Conservation (phyloP, 2,329 filamentous ascomycete species). For the Xylaria sp. region DNA sequence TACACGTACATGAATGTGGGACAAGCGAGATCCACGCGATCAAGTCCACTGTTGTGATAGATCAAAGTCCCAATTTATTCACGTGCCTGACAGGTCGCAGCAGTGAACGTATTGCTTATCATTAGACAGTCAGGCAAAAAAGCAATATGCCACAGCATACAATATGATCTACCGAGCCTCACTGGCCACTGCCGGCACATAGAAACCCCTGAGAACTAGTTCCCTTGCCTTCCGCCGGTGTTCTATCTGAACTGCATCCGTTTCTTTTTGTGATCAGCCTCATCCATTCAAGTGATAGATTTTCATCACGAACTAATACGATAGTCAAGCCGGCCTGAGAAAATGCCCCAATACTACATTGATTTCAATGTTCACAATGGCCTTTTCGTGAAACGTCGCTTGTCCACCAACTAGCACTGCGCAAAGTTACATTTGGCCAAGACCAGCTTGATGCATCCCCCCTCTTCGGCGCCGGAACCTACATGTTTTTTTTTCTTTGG, state of each 20-base stretch:
- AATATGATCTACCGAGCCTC: conserved; percentile 19
- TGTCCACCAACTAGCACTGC: conserved; percentile 15
- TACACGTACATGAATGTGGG: conserved; percentile 9
- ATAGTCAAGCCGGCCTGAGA: conserved; percentile 5
- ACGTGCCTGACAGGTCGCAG: conserved; percentile 30
- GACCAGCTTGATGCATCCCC: conserved; percentile 24
- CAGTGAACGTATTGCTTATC: not conserved
- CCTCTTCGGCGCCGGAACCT: conserved; percentile 31
- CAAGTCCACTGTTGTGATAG: conserved; percentile 8
- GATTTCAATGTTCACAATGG: conserved; percentile 6
- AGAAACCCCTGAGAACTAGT: conserved; percentile 12
- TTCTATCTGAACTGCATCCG: conserved; percentile 2
- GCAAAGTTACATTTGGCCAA: conserved; percentile 21
- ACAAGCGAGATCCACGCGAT: conserved; percentile 19
- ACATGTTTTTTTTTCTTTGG: conserved; percentile 26
- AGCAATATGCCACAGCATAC: conserved; percentile 21
- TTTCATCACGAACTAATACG: conserved; percentile 26
- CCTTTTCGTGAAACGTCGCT: conserved; percentile 26
- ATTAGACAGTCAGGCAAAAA: conserved; percentile 24
- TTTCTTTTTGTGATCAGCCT: conserved; percentile 37
- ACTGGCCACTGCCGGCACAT: conserved; percentile 33
- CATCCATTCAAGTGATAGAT: conserved; percentile 17
- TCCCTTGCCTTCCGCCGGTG: conserved; percentile 19
- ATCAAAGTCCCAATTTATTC: conserved; percentile 26
- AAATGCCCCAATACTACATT: conserved; percentile 10